phyloP scores from a whole-genome alignment of 2,329 filamentous ascomycete species.

The Pseudonectria buxi region DNA sequence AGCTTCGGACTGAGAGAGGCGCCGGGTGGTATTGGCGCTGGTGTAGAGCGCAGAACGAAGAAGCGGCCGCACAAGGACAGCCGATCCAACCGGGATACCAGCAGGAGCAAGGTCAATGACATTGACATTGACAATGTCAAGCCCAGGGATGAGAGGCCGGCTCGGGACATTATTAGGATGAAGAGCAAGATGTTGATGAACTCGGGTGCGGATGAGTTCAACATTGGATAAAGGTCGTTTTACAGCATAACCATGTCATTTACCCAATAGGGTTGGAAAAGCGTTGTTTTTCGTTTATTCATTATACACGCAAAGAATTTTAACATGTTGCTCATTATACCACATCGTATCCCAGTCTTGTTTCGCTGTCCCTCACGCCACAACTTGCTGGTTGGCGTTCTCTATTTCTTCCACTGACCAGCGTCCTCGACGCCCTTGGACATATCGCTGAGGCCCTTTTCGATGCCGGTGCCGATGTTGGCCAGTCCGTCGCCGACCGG shows the following conservation, averaged over 20 bases:
- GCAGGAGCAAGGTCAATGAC: constrained; percentile 31
- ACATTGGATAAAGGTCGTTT: constrained; percentile 46
- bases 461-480: constrained; percentile 45
- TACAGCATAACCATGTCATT: background rate
- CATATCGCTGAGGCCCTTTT: constrained; percentile 42
- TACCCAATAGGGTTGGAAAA: background rate
- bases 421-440: constrained; percentile 51
- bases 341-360: no score
- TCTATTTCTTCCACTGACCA: constrained; percentile 44
- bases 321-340: background rate
- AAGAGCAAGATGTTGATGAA: constrained; percentile 60
- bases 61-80: constrained; percentile 28
- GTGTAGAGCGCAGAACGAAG: constrained; percentile 42
- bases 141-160: constrained; percentile 25
- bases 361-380: no score
- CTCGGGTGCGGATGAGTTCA: constrained; percentile 60
- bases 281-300: background rate
- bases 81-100: constrained; percentile 6
- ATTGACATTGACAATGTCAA: constrained; percentile 37
- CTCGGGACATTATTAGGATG: constrained; percentile 46
- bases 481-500: constrained; percentile 50
- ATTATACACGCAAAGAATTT: background rate
- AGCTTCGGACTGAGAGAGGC: constrained; percentile 85
- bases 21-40: constrained; percentile 70
- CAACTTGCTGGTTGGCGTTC: background rate